A percentile compares a stretch with the other conserved stretches of the same genome.
Evolutionary conservation across 2,329 filamentous ascomycete species (phyloP).

Genomic region (Verticillium dahliae): DNA sequence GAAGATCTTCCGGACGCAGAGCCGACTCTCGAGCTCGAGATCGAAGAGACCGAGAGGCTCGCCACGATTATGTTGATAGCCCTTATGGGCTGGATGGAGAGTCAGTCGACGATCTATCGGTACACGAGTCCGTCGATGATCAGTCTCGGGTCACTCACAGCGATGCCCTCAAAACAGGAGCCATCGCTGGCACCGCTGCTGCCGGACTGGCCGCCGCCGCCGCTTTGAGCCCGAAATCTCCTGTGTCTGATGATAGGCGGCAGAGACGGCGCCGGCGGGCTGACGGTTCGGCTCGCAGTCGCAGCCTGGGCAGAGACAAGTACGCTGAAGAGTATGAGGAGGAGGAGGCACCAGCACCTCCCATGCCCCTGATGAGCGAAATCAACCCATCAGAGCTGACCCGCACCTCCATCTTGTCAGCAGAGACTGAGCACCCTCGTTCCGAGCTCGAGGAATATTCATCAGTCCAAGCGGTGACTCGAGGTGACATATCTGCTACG

Average conservation of each 20-base stretch:
- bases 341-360: constrained; percentile 55
- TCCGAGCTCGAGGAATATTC: constrained; percentile 59
- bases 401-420: constrained; percentile 78
- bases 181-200: constrained; percentile 33
- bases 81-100: constrained; percentile 38
- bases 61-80: constrained; percentile 46
- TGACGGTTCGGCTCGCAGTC: constrained; percentile 36
- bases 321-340: constrained; percentile 46
- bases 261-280: constrained; percentile 46
- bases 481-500: constrained; percentile 47
- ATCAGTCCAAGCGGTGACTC: constrained; percentile 57
- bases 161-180: constrained; percentile 37
- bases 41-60: constrained; percentile 40
- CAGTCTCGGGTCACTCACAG: constrained; percentile 36
- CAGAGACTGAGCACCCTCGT: constrained; percentile 66
- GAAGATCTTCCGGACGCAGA: constrained; percentile 55
- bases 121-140: constrained; percentile 30
- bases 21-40: constrained; percentile 16
- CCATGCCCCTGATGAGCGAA: constrained; percentile 84
- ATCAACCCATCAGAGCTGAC: constrained; percentile 83
- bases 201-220: constrained; percentile 28
- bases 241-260: constrained; percentile 41
- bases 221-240: constrained; percentile 30
- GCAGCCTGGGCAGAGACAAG: constrained; percentile 36
- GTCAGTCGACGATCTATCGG: constrained; percentile 32